Conservation (phyloP, 1,284 basidiomycete genomes). For the Pseudozyma pruni region DNA sequence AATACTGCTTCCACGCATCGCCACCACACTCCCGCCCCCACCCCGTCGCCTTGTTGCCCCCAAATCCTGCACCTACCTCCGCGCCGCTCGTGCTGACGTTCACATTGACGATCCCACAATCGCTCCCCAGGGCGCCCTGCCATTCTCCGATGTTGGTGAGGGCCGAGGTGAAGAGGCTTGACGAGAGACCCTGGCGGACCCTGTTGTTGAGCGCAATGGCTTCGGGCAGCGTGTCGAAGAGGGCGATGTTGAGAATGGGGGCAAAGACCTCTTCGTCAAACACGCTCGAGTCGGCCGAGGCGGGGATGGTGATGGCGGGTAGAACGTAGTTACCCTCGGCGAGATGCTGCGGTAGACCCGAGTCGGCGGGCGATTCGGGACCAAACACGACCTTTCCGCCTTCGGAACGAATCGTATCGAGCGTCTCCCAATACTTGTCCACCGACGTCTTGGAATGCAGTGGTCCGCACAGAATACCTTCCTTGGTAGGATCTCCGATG, state of each 20-base stretch:
- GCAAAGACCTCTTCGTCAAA: slow-evolving; percentile 88
- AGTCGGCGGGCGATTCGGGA: slow-evolving; percentile 72
- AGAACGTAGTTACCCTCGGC: slow-evolving; percentile 82
- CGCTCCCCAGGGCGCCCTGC: slow-evolving; percentile 51
- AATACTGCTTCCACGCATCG: slow-evolving; percentile 89
- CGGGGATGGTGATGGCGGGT: slow-evolving; percentile 81
- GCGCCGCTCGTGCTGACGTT: slow-evolving; percentile 88
- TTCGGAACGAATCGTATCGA: slow-evolving; percentile 75
- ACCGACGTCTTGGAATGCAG: slow-evolving; percentile 80
- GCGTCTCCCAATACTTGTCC: slow-evolving; percentile 75
- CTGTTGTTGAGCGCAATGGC: slow-evolving; percentile 92
- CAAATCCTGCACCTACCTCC: slow-evolving; percentile 90
- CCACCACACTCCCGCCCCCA: slow-evolving; percentile 97
- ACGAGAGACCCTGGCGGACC: slow-evolving; percentile 88
- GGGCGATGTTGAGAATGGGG: slow-evolving; percentile 84
- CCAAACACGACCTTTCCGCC: slow-evolving; percentile 83
- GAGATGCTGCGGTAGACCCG: slow-evolving; percentile 42
- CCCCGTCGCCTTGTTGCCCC: slow-evolving; percentile 83
- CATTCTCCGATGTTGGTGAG: slow-evolving; percentile 53
- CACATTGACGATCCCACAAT: slow-evolving; percentile 61
- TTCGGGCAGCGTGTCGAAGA: slow-evolving; percentile 88
- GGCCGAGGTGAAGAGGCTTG: slow-evolving; percentile 81
- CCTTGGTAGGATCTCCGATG: slow-evolving; percentile 83
- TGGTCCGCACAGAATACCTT: slow-evolving; percentile 82
- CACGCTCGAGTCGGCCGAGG: slow-evolving; percentile 73